Evolutionary conservation across 306 rosid genomes (phyloP), one percentile per base, ranked within the genome.

Genomic region (Calophaca sinica): DNA sequence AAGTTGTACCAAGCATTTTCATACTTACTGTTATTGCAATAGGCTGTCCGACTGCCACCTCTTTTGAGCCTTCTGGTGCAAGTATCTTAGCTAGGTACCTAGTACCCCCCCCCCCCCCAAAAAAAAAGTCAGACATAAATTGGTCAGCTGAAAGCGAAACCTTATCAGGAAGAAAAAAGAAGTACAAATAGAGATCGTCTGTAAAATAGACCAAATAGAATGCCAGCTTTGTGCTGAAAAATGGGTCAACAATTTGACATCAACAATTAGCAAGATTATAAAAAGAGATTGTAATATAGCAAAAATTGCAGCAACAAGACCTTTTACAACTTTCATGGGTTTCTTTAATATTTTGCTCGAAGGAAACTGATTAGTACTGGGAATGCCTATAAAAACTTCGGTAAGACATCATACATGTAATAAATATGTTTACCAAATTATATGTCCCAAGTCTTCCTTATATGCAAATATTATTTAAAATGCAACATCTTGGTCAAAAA

Each of bases 11-110:
- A 81, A 66, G 68, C 62, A 73, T 61, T 75, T 36, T 74, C 55
- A 69, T 54, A 89, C 97, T 88, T 86, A 94, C 99, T 48, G 96
- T 90, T 82, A 94, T 83, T 68, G 99, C 99, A 86, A 94, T 94
- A 62, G 99, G 90, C 62, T 90, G 91, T 62, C 99, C 99, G 20
- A 94, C 97, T 44, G 88, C 89, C 82, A 94, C 91, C 15, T 94
- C 99, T 82, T 92, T 94, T 53, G 97, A 85, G 68, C 99, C 99
- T 52, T 92, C 97, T 29, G 93, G 88, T 68, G 84, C 92, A 63
- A 94, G 83, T 77, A 91, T 94, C 84, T 87, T 88, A 61, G 96
- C 97, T 83, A 94, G 81, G 89, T 92, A 94, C 86, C 99, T 94
- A 75, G 75, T 9, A 53, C 28, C 31, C 58, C 26, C 60, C 2